Evolutionary conservation across 73 alveolate species (phyloP).

Genomic region (Symbiodinium pilosum): DNA sequence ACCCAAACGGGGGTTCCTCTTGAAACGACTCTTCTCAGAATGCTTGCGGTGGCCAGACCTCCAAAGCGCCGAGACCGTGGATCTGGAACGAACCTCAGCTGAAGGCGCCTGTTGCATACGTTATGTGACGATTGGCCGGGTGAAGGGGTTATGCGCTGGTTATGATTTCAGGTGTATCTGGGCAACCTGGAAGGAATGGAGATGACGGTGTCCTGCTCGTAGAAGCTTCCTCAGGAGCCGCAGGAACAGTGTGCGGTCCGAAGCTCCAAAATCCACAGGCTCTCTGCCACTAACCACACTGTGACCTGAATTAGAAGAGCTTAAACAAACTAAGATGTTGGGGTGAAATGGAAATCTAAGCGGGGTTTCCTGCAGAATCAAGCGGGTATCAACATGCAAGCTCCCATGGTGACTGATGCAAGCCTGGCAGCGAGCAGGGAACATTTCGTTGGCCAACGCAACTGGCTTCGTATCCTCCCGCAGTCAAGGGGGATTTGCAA

Average conservation of each 20-base stretch:
- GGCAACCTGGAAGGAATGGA: slow-evolving; percentile 59
- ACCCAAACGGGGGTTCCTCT: neutral
- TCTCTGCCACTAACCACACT: too few relatives aligned
- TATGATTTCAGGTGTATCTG: neutral
- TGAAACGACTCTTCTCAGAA: neutral
- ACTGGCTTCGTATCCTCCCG: slow-evolving; percentile 59
- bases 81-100: slow-evolving; percentile 30
- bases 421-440: slow-evolving; percentile 48
- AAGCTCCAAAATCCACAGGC: too few relatives aligned
- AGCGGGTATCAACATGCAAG: too few relatives aligned
- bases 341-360: too few relatives aligned
- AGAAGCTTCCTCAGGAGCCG: slow-evolving; percentile 29
- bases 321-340: too few relatives aligned
- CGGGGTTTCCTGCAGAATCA: too few relatives aligned
- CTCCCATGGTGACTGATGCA: too few relatives aligned
- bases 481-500: too few relatives aligned
- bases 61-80: slow-evolving; percentile 90
- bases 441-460: slow-evolving; percentile 67
- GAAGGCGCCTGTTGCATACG: neutral
- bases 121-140: neutral
- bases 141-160: neutral
- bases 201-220: slow-evolving; percentile 87
- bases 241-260: too few relatives aligned
- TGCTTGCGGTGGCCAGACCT: neutral
- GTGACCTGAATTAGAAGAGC: too few relatives aligned